Base-by-base conservation (phyloP, 2,329 filamentous ascomycete genomes). In the Diaporthe citriasiana region DNA sequence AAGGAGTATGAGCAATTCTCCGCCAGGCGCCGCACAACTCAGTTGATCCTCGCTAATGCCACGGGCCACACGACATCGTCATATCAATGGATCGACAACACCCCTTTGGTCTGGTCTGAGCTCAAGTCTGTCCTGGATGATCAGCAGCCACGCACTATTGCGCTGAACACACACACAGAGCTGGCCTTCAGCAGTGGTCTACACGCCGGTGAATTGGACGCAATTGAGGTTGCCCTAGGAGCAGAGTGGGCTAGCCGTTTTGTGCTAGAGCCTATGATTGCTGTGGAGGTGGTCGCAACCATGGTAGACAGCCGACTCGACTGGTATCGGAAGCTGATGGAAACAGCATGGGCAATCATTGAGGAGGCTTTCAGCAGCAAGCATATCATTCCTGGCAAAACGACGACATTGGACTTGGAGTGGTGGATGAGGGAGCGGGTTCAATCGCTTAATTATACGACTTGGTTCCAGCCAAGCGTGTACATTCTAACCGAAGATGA, bases 391-490 rank as follows among this genome's bases (percentile, higher is more conserved):
- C 85, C 87, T 0, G 86, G 84, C 0, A 74, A 76, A 60, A 86
- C 86, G 27, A 87, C 84, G 3, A 84, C 85, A 10, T 70, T 80
- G 80, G 87, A 88, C 72, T 81, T 88, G 3, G 85, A 86, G 76
- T 88, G 87, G 87, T 88, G 86, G 86, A 81, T 88, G 79, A 82
- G 86, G n/a, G 85, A 87, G 51, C 84, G 83, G 76, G 83, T 88
- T 30, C 84, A 87, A 78, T 81, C 82, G 40, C 80, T 86, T 71
- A 88, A 88, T 78, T 87, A 87, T 79, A 86, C 85, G 8, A 88
- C 87, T 6, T 89, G 87, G 87, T 88, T 88, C 76, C 85, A 87
- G 25, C 86, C 86, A 2, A 80, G 81, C 71, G 86, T 88, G 22
- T 83, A 79, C 60, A 82, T 88, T 71, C 76, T 88, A 30, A 81